These are phyloP conservation scores for Fragaria iinumae DNA, from an alignment of 306 rosid genomes.

Conservation along the genomic window DNA sequence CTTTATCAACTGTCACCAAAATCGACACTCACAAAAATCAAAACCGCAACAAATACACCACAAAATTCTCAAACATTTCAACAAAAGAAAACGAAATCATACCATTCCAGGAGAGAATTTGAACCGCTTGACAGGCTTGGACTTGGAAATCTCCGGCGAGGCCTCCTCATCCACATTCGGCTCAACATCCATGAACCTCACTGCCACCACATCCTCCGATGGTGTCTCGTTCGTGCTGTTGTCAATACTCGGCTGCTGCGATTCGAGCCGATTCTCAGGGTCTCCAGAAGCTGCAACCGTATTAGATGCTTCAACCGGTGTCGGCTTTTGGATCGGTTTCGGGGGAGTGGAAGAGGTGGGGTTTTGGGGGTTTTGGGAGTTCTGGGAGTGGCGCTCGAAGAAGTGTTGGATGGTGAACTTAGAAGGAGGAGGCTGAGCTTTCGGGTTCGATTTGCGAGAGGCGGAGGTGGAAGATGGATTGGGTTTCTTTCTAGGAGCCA, in stretches of 20 bases:
- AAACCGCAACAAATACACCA: neutral
- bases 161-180: constrained; percentile 33
- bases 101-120: constrained; percentile 98
- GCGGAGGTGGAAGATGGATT: constrained; percentile 33
- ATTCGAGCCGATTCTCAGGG: neutral
- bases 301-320: neutral
- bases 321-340: neutral
- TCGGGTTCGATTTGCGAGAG: constrained; percentile 44
- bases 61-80: neutral
- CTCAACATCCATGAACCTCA: constrained; percentile 5
- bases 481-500: constrained; percentile 75
- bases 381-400: constrained; percentile 64
- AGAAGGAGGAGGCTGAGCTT: constrained; percentile 49
- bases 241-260: neutral
- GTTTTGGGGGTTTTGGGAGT: constrained; percentile 25
- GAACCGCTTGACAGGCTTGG: constrained; percentile 57
- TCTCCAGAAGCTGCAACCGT: constrained; percentile 18
- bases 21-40: constrained; percentile 23
- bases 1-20: constrained; percentile 58
- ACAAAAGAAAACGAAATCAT: constrained; percentile 11
- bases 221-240: constrained; percentile 33
- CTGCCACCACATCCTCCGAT: constrained; percentile 25
- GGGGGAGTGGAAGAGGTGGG: constrained; percentile 1
- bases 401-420: constrained; percentile 88
- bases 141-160: constrained; percentile 65